Base-by-base conservation (phyloP, 1,284 basidiomycete species). In the Sanghuangporus weigelae region DNA sequence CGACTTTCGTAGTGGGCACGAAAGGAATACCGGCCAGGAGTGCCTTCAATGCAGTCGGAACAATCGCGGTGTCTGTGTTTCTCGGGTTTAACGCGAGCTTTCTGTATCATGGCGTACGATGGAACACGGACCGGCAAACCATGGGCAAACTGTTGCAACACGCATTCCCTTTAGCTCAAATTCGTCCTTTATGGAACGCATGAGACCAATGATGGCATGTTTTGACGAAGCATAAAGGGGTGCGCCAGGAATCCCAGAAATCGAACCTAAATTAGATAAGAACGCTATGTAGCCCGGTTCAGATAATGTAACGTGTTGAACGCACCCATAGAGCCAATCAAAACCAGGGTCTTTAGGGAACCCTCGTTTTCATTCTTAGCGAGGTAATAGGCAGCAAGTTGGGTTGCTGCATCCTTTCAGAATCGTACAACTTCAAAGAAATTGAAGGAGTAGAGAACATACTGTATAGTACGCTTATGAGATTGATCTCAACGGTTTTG, bases 261-360 rank as follows among this genome's bases (percentile, higher is more conserved):
- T 84, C 36, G 82, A 84, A 23, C 82, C 84, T 84, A 50, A 66
- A 56, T 4, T 51, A 57, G 16, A 11, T 26, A 49, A 54, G 38
- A 56, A 57, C 62, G 44, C 31, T 48, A 35, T 54, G 60, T 46
- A 60, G 31, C 60, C 56, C 50, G 12, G 61, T 39, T 63, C 31
- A 57, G 21, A 62, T 56, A 40, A 51, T 55, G 58, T 23, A 56
- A 10, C 7, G 16, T 14, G 40, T 42, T 46, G 6, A 19, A 68
- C 75, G 36, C 64, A 81, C 82, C 79, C 72, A 85, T 80, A 10
- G 84, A 85, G 11, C 83, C 84, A 44, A 85, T 75, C 21, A 86
- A 71, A 39, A 85, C 74, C 39, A 86, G 67, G 3, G 82, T 71
- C 67, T 84, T 84, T 53, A 82, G 70, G 39, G 71, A 73, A 44